Base-by-base conservation (phyloP, 306 rosid species). In the Vigna mungo region DNA sequence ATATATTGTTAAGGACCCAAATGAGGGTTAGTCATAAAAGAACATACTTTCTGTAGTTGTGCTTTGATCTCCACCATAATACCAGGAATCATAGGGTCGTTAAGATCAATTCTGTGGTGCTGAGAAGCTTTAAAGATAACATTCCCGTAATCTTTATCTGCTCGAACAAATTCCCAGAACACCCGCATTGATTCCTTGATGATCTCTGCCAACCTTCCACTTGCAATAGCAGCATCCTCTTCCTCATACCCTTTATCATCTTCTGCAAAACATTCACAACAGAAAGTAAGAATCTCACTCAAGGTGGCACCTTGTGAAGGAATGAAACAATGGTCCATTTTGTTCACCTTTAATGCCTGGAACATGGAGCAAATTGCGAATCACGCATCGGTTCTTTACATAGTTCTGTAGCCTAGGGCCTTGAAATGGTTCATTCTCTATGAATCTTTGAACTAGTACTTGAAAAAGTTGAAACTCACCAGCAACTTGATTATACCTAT, bases 391-490 rank as follows among this genome's bases (percentile, higher is more conserved):
- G 44, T 81, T 88, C 82, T 87, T 94, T 59, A 86, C 96, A 53
- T 87, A 94, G 44, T 84, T 86, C 44, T 88, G 90, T 6, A 90
- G 81, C 82, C 98, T 90, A 1, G 96, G 91, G n/a, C 90, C 90
- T 86, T 94, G 94, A 58, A 87, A 90, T 7, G 83, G 78, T 53
- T 94, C 97, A 70, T 90, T 94, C 90, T 94, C 98, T 52, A 90
- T 72, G 76, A 92, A 92, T 58, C 98, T 85, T 2, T 89, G 89
- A 64, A 92, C n/a, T 20, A 89, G 83, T 4, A 94, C 98, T 87
- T 94, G 89, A 56, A 94, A 89, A 58, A 89, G 96, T 78, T 92
- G 93, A 72, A 91, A 94, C 60, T 94, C 92, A 39, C 81, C 94
- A 0, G 98, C 98, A 39, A 88, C 91, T 78, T 67, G 82, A 30